Evolutionary conservation across 257 asterid genomes (phyloP).

Genomic region (Solanum lignicaule): DNA sequence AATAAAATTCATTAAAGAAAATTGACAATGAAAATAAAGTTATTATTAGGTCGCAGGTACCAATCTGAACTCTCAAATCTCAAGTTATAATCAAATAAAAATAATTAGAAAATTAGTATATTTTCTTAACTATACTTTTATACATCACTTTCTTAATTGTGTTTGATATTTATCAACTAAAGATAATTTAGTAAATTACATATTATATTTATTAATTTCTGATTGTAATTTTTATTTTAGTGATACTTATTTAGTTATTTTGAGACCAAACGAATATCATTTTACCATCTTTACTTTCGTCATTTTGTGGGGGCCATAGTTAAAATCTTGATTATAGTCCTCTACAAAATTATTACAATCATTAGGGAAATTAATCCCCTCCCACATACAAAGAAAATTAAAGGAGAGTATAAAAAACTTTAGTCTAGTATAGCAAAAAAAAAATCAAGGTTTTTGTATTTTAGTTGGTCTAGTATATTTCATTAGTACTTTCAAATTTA

Average conservation of each 20-base stretch:
- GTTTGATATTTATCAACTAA: not conserved
- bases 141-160: not conserved
- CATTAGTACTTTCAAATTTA: not conserved
- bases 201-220: not conserved
- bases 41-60: not conserved
- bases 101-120: not conserved
- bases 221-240: not conserved
- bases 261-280: not conserved
- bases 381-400: not conserved
- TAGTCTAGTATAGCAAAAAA: not conserved
- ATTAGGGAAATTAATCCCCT: not conserved
- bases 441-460: not conserved
- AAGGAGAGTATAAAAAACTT: not conserved
- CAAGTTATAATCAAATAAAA: not conserved
- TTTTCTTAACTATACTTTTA: not conserved
- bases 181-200: not conserved
- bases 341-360: not conserved
- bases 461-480: not conserved
- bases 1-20: not conserved
- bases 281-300: not conserved
- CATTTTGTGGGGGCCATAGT: not conserved
- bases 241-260: not conserved
- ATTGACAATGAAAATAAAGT: not conserved
- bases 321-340: not conserved
- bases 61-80: not conserved